phyloP scores from a whole-genome alignment of 129 eudicot species.

The Deinandra increscens region DNA sequence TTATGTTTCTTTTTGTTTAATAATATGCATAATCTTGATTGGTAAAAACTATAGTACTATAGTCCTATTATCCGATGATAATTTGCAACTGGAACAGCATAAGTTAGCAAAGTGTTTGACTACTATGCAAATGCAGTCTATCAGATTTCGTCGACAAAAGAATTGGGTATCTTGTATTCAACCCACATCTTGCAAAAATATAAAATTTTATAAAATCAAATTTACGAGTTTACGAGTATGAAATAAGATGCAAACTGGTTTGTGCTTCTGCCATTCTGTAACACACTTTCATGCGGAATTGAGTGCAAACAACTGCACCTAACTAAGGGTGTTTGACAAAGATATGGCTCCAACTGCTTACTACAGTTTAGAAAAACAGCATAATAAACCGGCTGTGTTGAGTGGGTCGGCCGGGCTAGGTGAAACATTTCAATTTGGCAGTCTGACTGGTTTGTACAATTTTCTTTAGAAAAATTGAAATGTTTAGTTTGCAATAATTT shows the following conservation, averaged over 20 bases:
- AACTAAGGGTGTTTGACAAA: neutral
- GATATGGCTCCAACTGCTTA: neutral
- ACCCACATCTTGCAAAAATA: neutral
- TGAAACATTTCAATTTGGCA: neutral
- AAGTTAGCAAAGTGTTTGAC: neutral
- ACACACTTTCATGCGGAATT: neutral
- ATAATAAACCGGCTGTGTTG: neutral
- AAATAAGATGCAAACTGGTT: neutral
- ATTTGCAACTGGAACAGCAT: neutral
- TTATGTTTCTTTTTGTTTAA: neutral
- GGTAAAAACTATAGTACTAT: neutral
- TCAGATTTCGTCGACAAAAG: neutral
- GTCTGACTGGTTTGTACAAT: neutral
- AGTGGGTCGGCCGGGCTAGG: neutral
- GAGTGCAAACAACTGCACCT: too few relatives aligned
- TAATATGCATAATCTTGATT: neutral
- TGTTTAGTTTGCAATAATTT: neutral
- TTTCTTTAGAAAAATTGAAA: neutral
- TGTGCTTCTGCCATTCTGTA: neutral
- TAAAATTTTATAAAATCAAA: too few relatives aligned
- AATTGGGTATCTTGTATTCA: neutral
- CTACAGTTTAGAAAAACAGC: neutral
- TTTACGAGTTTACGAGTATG: too few relatives aligned
- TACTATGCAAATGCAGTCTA: neutral
- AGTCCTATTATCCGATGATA: slow-evolving; percentile 1